phyloP scores from a whole-genome alignment of 305 asterid species.

The Rubia balearica region DNA sequence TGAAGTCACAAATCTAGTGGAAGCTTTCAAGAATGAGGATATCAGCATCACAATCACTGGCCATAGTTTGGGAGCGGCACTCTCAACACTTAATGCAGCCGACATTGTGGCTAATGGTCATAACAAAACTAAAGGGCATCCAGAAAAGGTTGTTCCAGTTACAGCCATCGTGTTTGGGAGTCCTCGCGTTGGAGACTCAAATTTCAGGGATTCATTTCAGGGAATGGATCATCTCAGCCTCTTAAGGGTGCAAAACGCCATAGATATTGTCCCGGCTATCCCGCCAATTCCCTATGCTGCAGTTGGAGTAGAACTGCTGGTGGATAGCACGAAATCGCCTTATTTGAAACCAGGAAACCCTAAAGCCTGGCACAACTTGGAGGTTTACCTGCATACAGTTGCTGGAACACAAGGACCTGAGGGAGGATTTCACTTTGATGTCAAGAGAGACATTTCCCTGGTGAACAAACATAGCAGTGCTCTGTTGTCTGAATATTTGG shows the following conservation, averaged over 20 bases:
- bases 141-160: constrained; percentile 24
- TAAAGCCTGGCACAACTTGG: constrained; percentile 44
- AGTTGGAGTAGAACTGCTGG: constrained; percentile 40
- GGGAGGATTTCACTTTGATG: constrained; percentile 45
- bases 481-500: constrained; percentile 36
- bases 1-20: constrained; percentile 33
- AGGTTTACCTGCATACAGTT: constrained; percentile 48
- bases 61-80: constrained; percentile 60
- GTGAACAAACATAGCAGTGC: constrained; percentile 42
- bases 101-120: constrained; percentile 39
- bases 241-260: constrained; percentile 23
- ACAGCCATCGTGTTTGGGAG: constrained; percentile 36
- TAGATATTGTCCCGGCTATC: constrained; percentile 27
- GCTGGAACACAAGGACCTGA: constrained; percentile 54
- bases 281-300: constrained; percentile 31
- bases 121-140: constrained; percentile 23
- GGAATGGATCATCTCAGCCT: constrained; percentile 24
- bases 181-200: constrained; percentile 36
- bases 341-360: constrained; percentile 39
- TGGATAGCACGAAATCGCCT: constrained; percentile 38
- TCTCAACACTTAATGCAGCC: constrained; percentile 38
- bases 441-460: constrained; percentile 35
- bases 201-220: constrained; percentile 15
- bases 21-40: constrained; percentile 35
- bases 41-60: constrained; percentile 55